phyloP scores from a whole-genome alignment of 177 flowering plant species.

The Vitis hybrid region DNA sequence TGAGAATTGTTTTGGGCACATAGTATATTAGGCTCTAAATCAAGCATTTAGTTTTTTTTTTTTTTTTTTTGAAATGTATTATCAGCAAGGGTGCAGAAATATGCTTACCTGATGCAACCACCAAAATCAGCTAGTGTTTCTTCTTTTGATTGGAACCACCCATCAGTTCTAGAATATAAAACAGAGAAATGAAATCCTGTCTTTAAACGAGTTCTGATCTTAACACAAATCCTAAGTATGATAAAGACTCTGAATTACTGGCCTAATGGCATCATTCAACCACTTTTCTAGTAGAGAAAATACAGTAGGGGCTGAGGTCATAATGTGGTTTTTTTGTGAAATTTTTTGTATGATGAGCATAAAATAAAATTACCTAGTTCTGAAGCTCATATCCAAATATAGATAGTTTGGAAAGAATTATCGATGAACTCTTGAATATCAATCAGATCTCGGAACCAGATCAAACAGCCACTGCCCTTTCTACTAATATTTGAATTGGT shows the following conservation, averaged over 20 bases:
- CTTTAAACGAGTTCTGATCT: neutral
- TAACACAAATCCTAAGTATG: neutral
- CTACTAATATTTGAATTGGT: conserved; percentile 18
- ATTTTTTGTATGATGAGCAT: no score
- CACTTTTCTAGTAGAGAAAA: no score
- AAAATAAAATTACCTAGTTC: conserved; percentile 26
- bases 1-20: no score
- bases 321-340: no score
- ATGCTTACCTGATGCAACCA: conserved; percentile 8
- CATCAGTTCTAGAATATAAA: neutral
- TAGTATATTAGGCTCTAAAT: no score
- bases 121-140: neutral
- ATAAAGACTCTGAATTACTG: no score
- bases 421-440: conserved; percentile 21
- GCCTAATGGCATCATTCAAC: no score
- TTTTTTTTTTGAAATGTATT: no score
- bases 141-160: neutral
- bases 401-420: conserved; percentile 22
- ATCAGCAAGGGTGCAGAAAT: neutral
- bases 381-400: conserved; percentile 27
- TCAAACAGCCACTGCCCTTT: conserved; percentile 32
- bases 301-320: neutral
- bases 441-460: conserved; percentile 37
- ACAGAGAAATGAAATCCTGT: neutral
- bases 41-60: no score